Conservation (phyloP, 176 grass and related monocot genomes). For the Canna indica region DNA sequence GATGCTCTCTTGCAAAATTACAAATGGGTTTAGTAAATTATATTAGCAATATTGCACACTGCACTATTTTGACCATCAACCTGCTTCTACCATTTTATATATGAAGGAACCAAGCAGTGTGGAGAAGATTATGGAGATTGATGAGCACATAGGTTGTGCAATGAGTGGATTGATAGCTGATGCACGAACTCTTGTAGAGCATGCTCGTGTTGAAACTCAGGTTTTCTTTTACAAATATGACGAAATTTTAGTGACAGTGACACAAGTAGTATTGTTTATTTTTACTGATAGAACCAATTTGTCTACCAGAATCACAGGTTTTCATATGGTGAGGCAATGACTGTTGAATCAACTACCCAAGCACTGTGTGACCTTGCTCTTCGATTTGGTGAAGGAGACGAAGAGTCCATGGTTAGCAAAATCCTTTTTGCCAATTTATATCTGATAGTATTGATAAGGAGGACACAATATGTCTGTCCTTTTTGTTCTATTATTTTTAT, state of each 20-base stretch:
- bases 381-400: conserved; percentile 95
- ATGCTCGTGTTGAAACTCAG: conserved; percentile 93
- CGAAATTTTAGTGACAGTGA: not conserved
- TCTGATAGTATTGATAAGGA: not conserved
- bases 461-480: not conserved
- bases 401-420: conserved; percentile 78
- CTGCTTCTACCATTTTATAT: not conserved
- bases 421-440: not conserved
- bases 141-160: conserved; percentile 86
- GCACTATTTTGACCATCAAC: not conserved
- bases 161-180: conserved; percentile 99
- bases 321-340: conserved; percentile 97
- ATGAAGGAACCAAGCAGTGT: conserved; percentile 94
- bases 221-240: conserved; percentile 10
- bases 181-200: conserved; percentile 89
- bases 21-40: not conserved
- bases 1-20: not conserved
- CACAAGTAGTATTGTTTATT: not conserved
- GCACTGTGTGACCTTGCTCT: conserved; percentile 95
- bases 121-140: conserved; percentile 99
- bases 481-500: no score
- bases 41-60: not conserved
- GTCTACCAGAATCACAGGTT: conserved; percentile 86
- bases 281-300: conserved; percentile 7
- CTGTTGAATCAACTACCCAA: conserved; percentile 91